phyloP scores from a whole-genome alignment of 1,284 basidiomycete species.

The Trametes pubescens region DNA sequence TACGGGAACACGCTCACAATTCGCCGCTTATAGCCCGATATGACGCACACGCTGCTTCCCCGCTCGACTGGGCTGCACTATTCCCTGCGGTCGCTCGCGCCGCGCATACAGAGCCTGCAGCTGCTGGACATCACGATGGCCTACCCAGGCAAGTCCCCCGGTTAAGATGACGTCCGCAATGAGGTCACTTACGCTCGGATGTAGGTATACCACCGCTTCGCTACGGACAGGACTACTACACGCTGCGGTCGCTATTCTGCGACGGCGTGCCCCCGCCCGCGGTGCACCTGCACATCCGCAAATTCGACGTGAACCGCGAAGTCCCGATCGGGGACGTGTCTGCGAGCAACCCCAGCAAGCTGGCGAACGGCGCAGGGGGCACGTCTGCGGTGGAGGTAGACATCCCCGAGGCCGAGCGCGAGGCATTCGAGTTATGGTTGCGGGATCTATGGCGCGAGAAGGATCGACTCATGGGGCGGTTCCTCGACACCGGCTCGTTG shows the following conservation, averaged over 20 bases:
- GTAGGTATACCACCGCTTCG: constrained; percentile 68
- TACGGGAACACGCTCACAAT: constrained; percentile 10
- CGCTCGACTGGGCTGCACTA: constrained; percentile 92
- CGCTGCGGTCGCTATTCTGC: constrained; percentile 89
- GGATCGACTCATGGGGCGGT: constrained; percentile 76
- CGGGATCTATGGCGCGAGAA: constrained; percentile 85
- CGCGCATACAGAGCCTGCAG: constrained; percentile 79
- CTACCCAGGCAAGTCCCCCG: constrained; percentile 75
- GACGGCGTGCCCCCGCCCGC: constrained; percentile 84
- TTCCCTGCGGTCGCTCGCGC: constrained; percentile 82
- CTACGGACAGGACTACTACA: constrained; percentile 88
- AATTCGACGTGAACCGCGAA: constrained; percentile 71
- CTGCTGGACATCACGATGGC: constrained; percentile 91
- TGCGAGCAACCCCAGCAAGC: constrained; percentile 44
- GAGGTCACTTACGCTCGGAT: constrained; percentile 5
- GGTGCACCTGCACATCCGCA: constrained; percentile 87
- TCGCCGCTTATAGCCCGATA: constrained; percentile 66
- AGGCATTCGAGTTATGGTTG: constrained; percentile 86
- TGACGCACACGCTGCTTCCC: constrained; percentile 84
- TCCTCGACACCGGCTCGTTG: constrained; percentile 59
- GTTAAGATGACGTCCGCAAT: background rate
- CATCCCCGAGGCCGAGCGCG: constrained; percentile 73
- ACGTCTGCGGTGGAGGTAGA: constrained; percentile 59
- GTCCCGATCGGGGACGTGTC: constrained; percentile 73
- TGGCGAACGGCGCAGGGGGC: constrained; percentile 41